A percentile compares a stretch with the other conserved stretches of the same genome.
These are phyloP conservation scores for Chaetothyriales sp. DNA, from an alignment of 2,329 filamentous ascomycete species.

Conservation along the genomic window DNA sequence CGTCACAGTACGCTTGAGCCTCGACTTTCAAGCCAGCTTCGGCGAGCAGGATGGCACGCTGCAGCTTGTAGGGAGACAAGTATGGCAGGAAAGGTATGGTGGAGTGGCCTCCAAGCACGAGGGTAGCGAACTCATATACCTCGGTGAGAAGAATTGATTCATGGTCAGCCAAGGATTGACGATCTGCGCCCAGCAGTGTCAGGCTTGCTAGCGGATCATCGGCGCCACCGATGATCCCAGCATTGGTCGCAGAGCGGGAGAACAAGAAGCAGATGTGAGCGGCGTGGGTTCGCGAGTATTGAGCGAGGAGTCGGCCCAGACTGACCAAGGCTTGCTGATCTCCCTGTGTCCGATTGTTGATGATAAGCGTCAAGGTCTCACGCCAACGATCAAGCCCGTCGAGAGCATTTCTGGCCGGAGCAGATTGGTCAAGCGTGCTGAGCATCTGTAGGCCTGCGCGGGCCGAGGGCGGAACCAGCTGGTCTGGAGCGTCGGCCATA, in stretches of 20 bases:
- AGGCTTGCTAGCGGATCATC: constrained; percentile 69
- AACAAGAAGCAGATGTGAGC: constrained; percentile 92
- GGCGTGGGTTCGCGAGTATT: constrained; percentile 79
- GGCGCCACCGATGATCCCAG: constrained; percentile 60
- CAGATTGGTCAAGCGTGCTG: constrained; percentile 50
- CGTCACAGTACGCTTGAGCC: constrained; percentile 81
- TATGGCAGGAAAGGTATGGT: constrained; percentile 54
- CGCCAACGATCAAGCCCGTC: constrained; percentile 87
- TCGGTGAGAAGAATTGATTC: constrained; percentile 90
- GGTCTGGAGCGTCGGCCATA: constrained; percentile 83
- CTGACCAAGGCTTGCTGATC: constrained; percentile 65
- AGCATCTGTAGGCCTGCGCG: constrained; percentile 84
- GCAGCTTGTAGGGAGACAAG: constrained; percentile 77
- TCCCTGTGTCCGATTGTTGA: constrained; percentile 73
- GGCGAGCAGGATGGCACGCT: constrained; percentile 69
- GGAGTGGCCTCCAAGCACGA: constrained; percentile 43
- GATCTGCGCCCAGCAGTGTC: constrained; percentile 73
- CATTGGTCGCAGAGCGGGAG: constrained; percentile 39
- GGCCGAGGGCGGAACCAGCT: constrained; percentile 83
- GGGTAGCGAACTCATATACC: constrained; percentile 79
- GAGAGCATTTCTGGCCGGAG: constrained; percentile 53
- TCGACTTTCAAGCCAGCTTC: constrained; percentile 70
- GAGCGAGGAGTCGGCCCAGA: constrained; percentile 64
- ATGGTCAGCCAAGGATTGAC: constrained; percentile 56
- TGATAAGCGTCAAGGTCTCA: constrained; percentile 69